Evolutionary conservation across 2,329 filamentous ascomycete species (phyloP).

Genomic region (Cladophialophora psammophila): DNA sequence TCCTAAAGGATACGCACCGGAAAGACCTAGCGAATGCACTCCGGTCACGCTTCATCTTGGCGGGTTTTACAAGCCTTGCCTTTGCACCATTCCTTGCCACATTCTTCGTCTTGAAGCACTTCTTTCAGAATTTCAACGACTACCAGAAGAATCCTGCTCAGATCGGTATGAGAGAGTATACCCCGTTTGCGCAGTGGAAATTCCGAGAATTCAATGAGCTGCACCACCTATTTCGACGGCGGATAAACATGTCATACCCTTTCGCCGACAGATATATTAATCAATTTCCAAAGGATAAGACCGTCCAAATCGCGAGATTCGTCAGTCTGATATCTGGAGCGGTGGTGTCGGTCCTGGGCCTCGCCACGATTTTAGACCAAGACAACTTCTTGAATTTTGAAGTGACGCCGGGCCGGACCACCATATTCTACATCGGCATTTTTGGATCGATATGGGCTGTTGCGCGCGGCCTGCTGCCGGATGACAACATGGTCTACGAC

Average conservation of each 20-base stretch:
- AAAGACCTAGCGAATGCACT: conserved; percentile 79
- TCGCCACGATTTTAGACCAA: conserved; percentile 85
- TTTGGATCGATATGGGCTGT: conserved; percentile 84
- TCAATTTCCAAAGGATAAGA: conserved; percentile 96
- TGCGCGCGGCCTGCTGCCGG: conserved; percentile 81
- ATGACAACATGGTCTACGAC: conserved; percentile 88
- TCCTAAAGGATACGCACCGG: conserved; percentile 83
- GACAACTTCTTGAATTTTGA: conserved; percentile 93
- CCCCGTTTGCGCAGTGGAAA: conserved; percentile 94
- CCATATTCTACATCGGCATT: conserved; percentile 86
- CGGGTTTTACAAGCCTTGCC: conserved; percentile 84
- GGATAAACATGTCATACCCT: conserved; percentile 92
- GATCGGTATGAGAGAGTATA: conserved; percentile 88
- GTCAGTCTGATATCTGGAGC: conserved; percentile 88
- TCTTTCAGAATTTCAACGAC: conserved; percentile 96
- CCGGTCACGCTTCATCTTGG: conserved; percentile 78
- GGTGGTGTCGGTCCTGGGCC: conserved; percentile 81
- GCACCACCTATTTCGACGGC: conserved; percentile 86
- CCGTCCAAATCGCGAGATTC: conserved; percentile 81
- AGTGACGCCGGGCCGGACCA: conserved; percentile 84
- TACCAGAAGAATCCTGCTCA: conserved; percentile 93
- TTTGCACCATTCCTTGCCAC: conserved; percentile 86
- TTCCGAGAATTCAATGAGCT: conserved; percentile 98
- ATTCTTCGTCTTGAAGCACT: conserved; percentile 86
- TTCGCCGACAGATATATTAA: conserved; percentile 92